phyloP scores from a whole-genome alignment of 441 rosid genomes.

The Erodium moschatum region DNA sequence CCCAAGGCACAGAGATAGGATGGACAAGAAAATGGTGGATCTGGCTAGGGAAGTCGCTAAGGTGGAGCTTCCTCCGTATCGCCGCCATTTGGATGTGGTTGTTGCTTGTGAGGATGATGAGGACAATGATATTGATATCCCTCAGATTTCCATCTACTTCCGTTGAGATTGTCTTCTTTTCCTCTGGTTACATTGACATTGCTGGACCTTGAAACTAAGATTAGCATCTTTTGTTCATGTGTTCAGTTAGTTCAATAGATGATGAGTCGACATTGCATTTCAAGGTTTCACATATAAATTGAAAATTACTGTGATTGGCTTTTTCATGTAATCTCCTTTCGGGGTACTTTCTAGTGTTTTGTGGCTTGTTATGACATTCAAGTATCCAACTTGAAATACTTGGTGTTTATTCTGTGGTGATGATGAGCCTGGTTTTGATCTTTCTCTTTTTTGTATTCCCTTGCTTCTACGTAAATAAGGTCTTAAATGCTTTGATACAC shows the following conservation, averaged over 20 bases:
- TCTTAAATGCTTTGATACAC: too few species aligned
- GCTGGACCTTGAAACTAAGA: conserved; percentile 11
- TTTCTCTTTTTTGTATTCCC: too few species aligned
- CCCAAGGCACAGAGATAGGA: conserved; percentile 65
- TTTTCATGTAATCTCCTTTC: neutral
- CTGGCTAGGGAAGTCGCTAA: conserved; percentile 78
- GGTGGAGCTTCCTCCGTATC: conserved; percentile 57
- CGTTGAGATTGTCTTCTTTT: conserved; percentile 33
- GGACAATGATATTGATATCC: conserved; percentile 78
- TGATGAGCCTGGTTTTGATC: too few species aligned
- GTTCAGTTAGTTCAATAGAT: neutral
- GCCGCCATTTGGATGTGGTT: conserved; percentile 63
- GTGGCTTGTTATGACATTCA: neutral
- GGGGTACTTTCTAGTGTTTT: neutral
- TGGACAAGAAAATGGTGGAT: conserved; percentile 80
- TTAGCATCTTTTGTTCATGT: neutral
- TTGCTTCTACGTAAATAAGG: too few species aligned
- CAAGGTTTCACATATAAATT: neutral
- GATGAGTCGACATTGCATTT: conserved; percentile 2
- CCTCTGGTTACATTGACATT: too few species aligned
- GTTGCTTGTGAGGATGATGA: conserved; percentile 93
- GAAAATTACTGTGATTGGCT: neutral
- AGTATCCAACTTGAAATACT: too few species aligned
- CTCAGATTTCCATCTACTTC: conserved; percentile 65
- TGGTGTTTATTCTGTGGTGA: too few species aligned